These are phyloP conservation scores for Asclepias syriaca DNA, from an alignment of 257 asterid genomes.

Conservation along the genomic window DNA sequence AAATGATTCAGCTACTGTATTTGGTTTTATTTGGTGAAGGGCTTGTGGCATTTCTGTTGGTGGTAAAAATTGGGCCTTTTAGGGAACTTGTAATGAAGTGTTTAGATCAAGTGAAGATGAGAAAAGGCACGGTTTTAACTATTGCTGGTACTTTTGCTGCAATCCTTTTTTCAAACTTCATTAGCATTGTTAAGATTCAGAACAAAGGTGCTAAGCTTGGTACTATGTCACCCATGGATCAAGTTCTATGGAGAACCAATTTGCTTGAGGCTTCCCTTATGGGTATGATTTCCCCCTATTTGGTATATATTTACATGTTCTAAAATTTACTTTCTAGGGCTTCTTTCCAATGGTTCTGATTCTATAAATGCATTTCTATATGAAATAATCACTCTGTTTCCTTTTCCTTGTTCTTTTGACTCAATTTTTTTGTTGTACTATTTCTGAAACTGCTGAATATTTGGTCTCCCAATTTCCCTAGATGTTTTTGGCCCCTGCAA, in stretches of 20 bases:
- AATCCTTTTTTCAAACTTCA: constrained; percentile 61
- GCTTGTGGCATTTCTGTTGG: constrained; percentile 62
- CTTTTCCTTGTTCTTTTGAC: neutral
- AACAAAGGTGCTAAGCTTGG: constrained; percentile 94
- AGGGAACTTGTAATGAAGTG: constrained; percentile 82
- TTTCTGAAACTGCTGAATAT: neutral
- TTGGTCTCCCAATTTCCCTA: neutral
- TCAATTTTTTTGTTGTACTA: neutral
- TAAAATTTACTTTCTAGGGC: neutral
- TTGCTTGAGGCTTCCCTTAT: constrained; percentile 95
- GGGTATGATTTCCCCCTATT: constrained; percentile 42
- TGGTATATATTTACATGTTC: neutral
- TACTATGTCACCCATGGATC: constrained; percentile 98
- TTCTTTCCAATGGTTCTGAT: neutral
- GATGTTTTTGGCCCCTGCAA: neutral
- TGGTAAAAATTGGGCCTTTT: constrained; percentile 90
- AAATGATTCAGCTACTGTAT: constrained; percentile 81
- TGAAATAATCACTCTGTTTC: neutral
- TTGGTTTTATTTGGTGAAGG: constrained; percentile 74
- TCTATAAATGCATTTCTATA: neutral
- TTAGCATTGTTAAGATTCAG: constrained; percentile 85
- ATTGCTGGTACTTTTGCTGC: constrained; percentile 77
- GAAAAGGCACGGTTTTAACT: constrained; percentile 80
- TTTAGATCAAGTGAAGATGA: constrained; percentile 83
- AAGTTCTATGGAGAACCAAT: constrained; percentile 96